Conservation (phyloP, 2,329 filamentous ascomycete genomes). For the Trichophyton equinum region DNA sequence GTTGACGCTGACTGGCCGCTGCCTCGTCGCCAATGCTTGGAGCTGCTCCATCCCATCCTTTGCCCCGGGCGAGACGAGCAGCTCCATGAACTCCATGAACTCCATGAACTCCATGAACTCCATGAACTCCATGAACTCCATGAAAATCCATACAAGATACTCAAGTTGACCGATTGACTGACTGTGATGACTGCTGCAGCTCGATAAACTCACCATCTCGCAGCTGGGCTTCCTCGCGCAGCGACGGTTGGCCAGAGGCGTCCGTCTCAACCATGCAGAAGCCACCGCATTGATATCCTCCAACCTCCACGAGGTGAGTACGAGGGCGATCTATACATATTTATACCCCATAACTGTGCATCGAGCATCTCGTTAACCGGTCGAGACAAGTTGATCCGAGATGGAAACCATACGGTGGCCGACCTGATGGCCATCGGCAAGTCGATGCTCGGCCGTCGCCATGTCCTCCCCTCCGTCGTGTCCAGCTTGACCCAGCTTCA, state of each 20-base stretch:
- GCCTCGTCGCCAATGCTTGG: constrained; percentile 14
- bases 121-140: too few species aligned
- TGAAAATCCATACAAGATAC: too few species aligned
- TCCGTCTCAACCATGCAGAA: constrained; percentile 82
- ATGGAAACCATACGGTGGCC: constrained; percentile 83
- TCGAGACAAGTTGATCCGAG: constrained; percentile 63
- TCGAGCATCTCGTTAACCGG: too few species aligned
- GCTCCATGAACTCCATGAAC: too few species aligned
- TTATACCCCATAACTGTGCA: too few species aligned
- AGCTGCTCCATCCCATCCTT: constrained; percentile 5
- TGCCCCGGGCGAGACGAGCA: background rate
- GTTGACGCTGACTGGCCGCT: constrained; percentile 30
- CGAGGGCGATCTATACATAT: too few species aligned
- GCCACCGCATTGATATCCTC: constrained; percentile 57
- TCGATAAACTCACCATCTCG: constrained; percentile 91
- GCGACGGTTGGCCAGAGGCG: constrained; percentile 70
- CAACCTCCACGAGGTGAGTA: constrained; percentile 67
- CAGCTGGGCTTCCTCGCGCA: constrained; percentile 82
- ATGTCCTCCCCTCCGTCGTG: constrained; percentile 74
- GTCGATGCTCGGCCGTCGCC: constrained; percentile 84
- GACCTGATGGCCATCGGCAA: constrained; percentile 87
- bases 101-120: too few species aligned
- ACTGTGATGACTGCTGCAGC: constrained; percentile 37
- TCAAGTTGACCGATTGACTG: too few species aligned
- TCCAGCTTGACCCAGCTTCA: constrained; percentile 71